Conservation (phyloP, 345 rosid species). For the Dimocarpus longan region DNA sequence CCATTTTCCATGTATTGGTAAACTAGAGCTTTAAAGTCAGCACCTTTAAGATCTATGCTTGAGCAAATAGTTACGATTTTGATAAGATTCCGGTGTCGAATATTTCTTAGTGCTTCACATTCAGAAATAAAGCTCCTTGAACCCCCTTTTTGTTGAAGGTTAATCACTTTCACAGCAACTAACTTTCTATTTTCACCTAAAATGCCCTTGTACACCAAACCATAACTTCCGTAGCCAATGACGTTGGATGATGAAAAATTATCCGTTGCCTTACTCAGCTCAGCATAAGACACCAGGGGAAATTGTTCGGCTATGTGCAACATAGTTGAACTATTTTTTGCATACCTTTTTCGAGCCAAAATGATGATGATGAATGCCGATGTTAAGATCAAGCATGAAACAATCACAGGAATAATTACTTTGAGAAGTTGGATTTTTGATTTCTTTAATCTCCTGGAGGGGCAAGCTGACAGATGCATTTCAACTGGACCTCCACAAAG, state of each 20-base stretch:
- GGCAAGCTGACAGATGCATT: conserved; percentile 18
- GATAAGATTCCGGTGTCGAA: conserved; percentile 49
- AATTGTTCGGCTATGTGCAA: not conserved
- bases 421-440: not conserved
- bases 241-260: conserved; percentile 30
- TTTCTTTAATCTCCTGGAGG: conserved; percentile 7
- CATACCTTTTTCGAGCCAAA: not conserved
- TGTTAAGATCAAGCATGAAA: not conserved
- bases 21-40: conserved; percentile 30
- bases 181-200: conserved; percentile 10
- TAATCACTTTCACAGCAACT: conserved; percentile 44
- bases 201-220: conserved; percentile 33
- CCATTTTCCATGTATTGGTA: conserved; percentile 31
- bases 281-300: conserved; percentile 4
- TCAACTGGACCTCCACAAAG: conserved; percentile 18
- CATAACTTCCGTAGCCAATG: conserved; percentile 34
- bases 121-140: conserved; percentile 47
- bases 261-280: conserved; percentile 18
- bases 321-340: not conserved
- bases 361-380: not conserved
- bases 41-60: not conserved
- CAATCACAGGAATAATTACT: conserved; percentile 1
- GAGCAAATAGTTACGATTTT: conserved; percentile 40
- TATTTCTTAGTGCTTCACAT: conserved; percentile 38
- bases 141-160: conserved; percentile 41